Evolutionary conservation across 2,329 filamentous ascomycete genomes (phyloP).

Genomic region (Periconia sp.): DNA sequence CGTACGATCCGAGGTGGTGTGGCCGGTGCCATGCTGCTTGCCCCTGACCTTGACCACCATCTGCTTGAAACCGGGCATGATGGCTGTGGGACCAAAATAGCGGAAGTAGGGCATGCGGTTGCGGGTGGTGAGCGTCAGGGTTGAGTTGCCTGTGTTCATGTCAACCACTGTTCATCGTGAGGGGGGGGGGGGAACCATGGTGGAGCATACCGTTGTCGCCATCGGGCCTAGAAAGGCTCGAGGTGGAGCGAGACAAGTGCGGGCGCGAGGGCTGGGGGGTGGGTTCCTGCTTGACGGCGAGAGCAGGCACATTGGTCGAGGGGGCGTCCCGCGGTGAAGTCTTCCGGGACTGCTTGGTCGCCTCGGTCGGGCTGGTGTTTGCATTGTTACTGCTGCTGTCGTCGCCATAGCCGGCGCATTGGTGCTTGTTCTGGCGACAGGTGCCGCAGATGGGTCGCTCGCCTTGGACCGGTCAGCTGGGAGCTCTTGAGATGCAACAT

Average conservation of each 20-base stretch:
- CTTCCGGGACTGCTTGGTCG: constrained; percentile 28
- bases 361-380: constrained; percentile 23
- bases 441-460: constrained; percentile 53
- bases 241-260: constrained; percentile 24
- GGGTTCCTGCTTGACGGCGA: constrained; percentile 24
- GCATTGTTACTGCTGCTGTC: too few species aligned
- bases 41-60: constrained; percentile 83
- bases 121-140: constrained; percentile 55
- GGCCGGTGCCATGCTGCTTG: constrained; percentile 63
- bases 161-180: not conserved
- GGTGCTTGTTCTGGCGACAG: constrained; percentile 55
- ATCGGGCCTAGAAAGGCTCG: constrained; percentile 27
- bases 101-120: constrained; percentile 85
- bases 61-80: constrained; percentile 90
- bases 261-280: constrained; percentile 35
- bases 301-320: constrained; percentile 13
- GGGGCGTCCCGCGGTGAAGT: constrained; percentile 23
- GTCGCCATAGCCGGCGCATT: constrained; percentile 55
- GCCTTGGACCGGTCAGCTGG: constrained; percentile 21
- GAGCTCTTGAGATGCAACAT: too few species aligned
- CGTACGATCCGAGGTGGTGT: constrained; percentile 60
- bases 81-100: constrained; percentile 89
- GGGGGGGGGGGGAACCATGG: not conserved
- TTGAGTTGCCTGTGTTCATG: constrained; percentile 2
- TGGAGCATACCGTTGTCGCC: constrained; percentile 17